Percentiles rank a stretch among this genome's conserved stretches.
Conservation (phyloP, 2,329 filamentous ascomycete species). For the Xylariaceae sp. region DNA sequence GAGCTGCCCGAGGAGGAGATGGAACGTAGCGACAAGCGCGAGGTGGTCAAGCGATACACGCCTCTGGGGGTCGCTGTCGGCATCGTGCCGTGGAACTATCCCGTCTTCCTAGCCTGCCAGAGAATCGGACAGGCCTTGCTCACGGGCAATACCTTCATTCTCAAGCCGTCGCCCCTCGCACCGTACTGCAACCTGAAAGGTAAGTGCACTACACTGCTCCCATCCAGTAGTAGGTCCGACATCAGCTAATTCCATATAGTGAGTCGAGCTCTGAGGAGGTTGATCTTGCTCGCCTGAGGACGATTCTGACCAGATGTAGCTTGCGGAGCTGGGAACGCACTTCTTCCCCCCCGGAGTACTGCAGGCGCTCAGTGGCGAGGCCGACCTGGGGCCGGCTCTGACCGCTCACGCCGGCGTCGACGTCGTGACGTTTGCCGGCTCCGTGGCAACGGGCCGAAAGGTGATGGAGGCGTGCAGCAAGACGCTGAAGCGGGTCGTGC, state of each 20-base stretch:
- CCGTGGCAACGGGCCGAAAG: slow-evolving; percentile 51
- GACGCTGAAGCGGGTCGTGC: slow-evolving; percentile 52
- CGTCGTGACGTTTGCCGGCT: slow-evolving; percentile 60
- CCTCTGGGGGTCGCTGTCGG: slow-evolving; percentile 6
- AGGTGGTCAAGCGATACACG: slow-evolving; percentile 1
- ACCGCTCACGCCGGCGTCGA: slow-evolving; percentile 51
- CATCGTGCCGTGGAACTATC: slow-evolving; percentile 32
- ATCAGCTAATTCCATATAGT: not conserved
- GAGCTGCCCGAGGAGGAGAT: slow-evolving; percentile 1
- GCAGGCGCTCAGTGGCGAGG: slow-evolving; percentile 52
- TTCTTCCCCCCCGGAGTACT: slow-evolving; percentile 58
- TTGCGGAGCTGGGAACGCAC: slow-evolving; percentile 49
- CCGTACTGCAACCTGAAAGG: slow-evolving; percentile 40
- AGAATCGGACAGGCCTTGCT: slow-evolving; percentile 52
- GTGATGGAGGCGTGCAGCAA: slow-evolving; percentile 49
- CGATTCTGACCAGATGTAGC: no score
- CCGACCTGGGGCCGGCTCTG: slow-evolving; percentile 51
- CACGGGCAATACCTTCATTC: slow-evolving; percentile 47
- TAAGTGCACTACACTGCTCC: no score
- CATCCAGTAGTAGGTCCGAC: no score
- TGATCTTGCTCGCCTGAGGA: slow-evolving; percentile 37
- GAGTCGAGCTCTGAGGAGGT: not conserved
- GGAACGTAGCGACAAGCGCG: slow-evolving; percentile 1
- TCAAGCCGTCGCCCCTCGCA: slow-evolving; percentile 52
- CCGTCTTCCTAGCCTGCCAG: slow-evolving; percentile 40